These are phyloP conservation scores for Chrysosphaeria jannelii DNA, from an alignment of 2,329 filamentous ascomycete genomes.

Conservation along the genomic window DNA sequence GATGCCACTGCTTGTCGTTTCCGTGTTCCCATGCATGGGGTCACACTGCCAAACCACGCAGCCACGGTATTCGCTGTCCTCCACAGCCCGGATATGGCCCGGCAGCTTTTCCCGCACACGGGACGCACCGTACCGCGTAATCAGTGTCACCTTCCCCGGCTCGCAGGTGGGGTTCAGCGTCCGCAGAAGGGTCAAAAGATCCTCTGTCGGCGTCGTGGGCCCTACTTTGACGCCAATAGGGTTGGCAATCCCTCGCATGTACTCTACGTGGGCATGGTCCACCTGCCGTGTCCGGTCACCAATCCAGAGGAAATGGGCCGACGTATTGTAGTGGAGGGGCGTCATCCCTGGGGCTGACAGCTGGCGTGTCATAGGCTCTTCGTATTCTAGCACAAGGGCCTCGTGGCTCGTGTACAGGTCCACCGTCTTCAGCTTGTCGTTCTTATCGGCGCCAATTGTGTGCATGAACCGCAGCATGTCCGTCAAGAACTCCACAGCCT, in stretches of 20 bases:
- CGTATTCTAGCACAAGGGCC: conserved; percentile 78
- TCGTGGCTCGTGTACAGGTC: conserved; percentile 93
- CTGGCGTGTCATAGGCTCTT: conserved; percentile 53
- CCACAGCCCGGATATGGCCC: conserved; percentile 64
- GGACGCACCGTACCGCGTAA: conserved; percentile 70
- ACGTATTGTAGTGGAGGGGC: conserved; percentile 63
- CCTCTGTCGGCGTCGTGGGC: conserved; percentile 45
- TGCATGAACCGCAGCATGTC: conserved; percentile 85
- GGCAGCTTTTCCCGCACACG: conserved; percentile 52
- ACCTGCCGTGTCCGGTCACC: conserved; percentile 87
- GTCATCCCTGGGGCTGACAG: background rate
- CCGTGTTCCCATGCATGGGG: conserved; percentile 79
- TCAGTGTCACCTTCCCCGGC: conserved; percentile 78
- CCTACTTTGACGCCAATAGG: conserved; percentile 93
- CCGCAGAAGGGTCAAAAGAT: conserved; percentile 53
- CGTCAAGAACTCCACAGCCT: conserved; percentile 60
- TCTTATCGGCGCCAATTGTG: conserved; percentile 70
- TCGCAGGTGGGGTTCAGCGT: conserved; percentile 60
- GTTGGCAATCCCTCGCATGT: conserved; percentile 87
- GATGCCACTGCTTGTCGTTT: conserved; percentile 41
- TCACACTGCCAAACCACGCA: conserved; percentile 88
- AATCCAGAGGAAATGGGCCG: conserved; percentile 93
- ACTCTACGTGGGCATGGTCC: conserved; percentile 82
- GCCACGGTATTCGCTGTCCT: conserved; percentile 35
- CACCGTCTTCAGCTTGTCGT: conserved; percentile 61